Evolutionary conservation across 352 stramenopile species (phyloP), one percentile per base, ranked within the genome.

Genomic region (Phytophthora uliginosa): DNA sequence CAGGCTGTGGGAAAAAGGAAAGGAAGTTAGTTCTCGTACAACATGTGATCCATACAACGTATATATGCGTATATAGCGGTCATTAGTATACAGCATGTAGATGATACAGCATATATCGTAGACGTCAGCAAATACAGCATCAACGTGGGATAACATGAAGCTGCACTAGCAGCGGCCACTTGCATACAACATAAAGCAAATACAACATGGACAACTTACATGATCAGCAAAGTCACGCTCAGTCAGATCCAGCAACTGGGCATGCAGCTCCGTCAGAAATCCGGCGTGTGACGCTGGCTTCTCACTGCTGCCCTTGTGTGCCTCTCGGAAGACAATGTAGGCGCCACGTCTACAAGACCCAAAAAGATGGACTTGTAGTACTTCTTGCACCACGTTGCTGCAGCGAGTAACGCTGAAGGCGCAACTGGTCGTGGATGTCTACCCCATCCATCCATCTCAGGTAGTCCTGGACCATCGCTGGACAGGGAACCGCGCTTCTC

Each of bases 361-460:
- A 78, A 28, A 24, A 78, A 74, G 7, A 75, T 42, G 7, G 31
- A 20, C 24, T 75, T 78, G 66, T 75, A 69, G 62, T 78, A 78
- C 10, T 59, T 60, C 17, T 60, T 60, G 31, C 54, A 60, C 33
- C 54, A 60, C 18, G 54, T 60, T 47, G 8, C 6, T 45, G 54
- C 3, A 60, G 28, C 8, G 54, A 59, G 18, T 54, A 54, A 9
- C 20, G 20, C 47, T 54, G 47, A 1, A 33, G 51, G 13, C 51
- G 51, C 9, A 57, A 15, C 28, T 38, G 51, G 24, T 57, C 51
- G 51, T 57, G 51, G 20, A 57, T 36, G 28, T 57, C 26, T 0
- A 54, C 47, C 28, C 47, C 47, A 7, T 10, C 47, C 47, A 51
- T 54, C 47, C 47, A 54, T 10, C 31, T 17, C 8, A 48, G 31